Percentiles rank a stretch among this genome's conserved stretches.
These are phyloP conservation scores for Globisporangium orthogonon DNA, from an alignment of 352 stramenopile genomes.

Conservation along the genomic window DNA sequence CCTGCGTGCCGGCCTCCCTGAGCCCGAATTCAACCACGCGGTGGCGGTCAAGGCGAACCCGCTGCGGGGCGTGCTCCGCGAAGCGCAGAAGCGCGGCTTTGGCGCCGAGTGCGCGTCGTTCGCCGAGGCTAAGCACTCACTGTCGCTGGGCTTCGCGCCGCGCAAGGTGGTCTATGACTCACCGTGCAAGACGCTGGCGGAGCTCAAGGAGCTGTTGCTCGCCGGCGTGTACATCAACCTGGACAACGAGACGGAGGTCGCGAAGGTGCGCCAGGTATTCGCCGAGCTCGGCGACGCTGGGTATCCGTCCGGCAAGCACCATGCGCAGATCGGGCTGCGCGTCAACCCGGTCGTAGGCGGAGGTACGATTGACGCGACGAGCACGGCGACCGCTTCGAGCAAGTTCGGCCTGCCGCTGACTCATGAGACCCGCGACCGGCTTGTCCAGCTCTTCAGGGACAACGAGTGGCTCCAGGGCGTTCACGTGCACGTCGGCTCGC, in stretches of 20 bases:
- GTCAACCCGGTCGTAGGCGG: constrained; percentile 90
- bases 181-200: constrained; percentile 85
- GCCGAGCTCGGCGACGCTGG: constrained; percentile 19
- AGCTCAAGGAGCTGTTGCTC: constrained; percentile 75
- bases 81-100: constrained; percentile 39
- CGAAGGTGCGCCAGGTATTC: constrained; percentile 65
- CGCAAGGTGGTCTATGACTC: constrained; percentile 89
- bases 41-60: constrained; percentile 82
- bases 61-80: constrained; percentile 50
- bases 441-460: constrained; percentile 50
- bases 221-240: constrained; percentile 88
- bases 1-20: constrained; percentile 40
- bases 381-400: constrained; percentile 82
- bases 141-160: constrained; percentile 65
- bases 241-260: constrained; percentile 89
- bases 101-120: constrained; percentile 82
- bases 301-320: constrained; percentile 21
- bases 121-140: constrained; percentile 70
- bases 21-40: constrained; percentile 67
- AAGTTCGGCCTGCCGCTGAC: constrained; percentile 90
- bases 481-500: constrained; percentile 87
- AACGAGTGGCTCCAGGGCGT: constrained; percentile 86
- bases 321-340: constrained; percentile 75
- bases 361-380: constrained; percentile 81
- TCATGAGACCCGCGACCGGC: constrained; percentile 32